Percentiles rank a stretch among this genome's conserved stretches.
Evolutionary conservation across 2,329 filamentous ascomycete species (phyloP).

Genomic region (Myriosclerotinia curreyana): DNA sequence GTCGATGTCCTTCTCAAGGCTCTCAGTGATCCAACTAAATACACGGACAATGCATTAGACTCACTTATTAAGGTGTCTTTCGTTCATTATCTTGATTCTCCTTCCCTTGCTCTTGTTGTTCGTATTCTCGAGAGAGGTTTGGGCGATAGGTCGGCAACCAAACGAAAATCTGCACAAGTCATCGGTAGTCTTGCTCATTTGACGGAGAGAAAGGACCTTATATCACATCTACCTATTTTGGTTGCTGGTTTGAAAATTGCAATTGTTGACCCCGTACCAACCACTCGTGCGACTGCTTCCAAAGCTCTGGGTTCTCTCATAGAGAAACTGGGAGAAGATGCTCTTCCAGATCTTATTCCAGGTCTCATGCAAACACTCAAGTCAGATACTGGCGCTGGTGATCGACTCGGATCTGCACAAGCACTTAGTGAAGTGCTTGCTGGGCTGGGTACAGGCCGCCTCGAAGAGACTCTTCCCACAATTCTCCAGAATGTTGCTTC

Average conservation of each 20-base stretch:
- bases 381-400: conserved; percentile 92
- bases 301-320: conserved; percentile 95
- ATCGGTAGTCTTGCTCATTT: conserved; percentile 97
- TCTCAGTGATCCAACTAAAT: conserved; percentile 93
- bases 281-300: conserved; percentile 91
- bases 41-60: conserved; percentile 92
- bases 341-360: conserved; percentile 93
- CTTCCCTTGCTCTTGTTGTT: conserved; percentile 89
- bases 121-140: conserved; percentile 93
- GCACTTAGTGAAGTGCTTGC: conserved; percentile 95
- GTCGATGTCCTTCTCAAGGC: conserved; percentile 92
- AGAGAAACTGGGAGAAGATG: conserved; percentile 96
- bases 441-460: conserved; percentile 82
- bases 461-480: conserved; percentile 94
- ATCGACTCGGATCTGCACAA: conserved; percentile 92
- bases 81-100: conserved; percentile 95
- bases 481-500: conserved; percentile 96
- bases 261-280: conserved; percentile 92
- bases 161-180: conserved; percentile 93
- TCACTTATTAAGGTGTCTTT: conserved; percentile 97
- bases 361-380: conserved; percentile 97
- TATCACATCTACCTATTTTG: conserved; percentile 85
- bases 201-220: conserved; percentile 91
- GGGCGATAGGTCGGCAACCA: conserved; percentile 86
- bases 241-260: conserved; percentile 86